Conservation (phyloP, 2,329 filamentous ascomycete species). For the Sphaerulina populicola region DNA sequence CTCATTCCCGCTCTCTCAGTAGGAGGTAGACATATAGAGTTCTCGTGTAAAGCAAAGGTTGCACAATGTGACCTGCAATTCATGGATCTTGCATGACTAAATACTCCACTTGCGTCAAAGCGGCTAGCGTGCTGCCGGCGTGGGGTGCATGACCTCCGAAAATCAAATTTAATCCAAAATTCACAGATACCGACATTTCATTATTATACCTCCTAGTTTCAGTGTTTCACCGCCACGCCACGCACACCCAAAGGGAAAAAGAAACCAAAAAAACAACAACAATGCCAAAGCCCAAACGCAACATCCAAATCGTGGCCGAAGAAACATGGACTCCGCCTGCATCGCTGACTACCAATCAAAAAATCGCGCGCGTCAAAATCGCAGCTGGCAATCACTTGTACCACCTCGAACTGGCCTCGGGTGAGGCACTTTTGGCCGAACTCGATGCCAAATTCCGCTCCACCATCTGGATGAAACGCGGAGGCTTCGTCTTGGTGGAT, state of each 20-base stretch:
- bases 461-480: constrained; percentile 86
- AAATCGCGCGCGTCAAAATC: constrained; percentile 69
- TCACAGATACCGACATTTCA: too few relatives aligned
- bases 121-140: too few relatives aligned
- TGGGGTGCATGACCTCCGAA: background rate
- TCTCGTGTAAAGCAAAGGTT: background rate
- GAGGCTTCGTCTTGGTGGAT: constrained; percentile 79
- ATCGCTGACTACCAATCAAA: constrained; percentile 44
- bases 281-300: constrained; percentile 70
- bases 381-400: constrained; percentile 87
- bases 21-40: too few relatives aligned
- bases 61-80: background rate
- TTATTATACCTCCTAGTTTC: too few relatives aligned
- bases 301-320: constrained; percentile 67
- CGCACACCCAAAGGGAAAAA: too few relatives aligned
- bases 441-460: constrained; percentile 78
- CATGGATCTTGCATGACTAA: too few relatives aligned
- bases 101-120: too few relatives aligned
- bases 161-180: too few relatives aligned
- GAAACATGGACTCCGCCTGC: constrained; percentile 56
- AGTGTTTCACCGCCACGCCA: too few relatives aligned
- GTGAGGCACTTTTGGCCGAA: constrained; percentile 63
- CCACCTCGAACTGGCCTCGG: constrained; percentile 62
- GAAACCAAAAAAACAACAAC: too few relatives aligned
- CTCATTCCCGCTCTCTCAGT: too few relatives aligned